Evolutionary conservation across 2,329 filamentous ascomycete species (phyloP).

Genomic region (Apiospora malaysiana): DNA sequence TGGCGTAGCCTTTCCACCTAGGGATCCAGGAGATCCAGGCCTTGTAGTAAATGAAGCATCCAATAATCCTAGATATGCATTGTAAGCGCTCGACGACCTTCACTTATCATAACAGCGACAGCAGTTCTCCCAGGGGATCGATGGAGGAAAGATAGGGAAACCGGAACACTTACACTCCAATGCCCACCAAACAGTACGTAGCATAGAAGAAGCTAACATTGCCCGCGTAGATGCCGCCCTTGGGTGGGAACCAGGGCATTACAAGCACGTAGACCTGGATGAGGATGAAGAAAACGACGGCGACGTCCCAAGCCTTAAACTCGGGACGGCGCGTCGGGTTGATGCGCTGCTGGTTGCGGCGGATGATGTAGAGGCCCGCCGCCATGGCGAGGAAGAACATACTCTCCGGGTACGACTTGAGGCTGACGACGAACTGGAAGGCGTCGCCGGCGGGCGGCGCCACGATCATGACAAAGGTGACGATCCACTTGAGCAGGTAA

Average conservation of each 20-base stretch:
- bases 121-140: no score
- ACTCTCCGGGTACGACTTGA: slow-evolving; percentile 62
- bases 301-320: slow-evolving; percentile 65
- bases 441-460: slow-evolving; percentile 67
- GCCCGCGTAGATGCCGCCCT: slow-evolving; percentile 62
- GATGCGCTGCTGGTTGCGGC: slow-evolving; percentile 51
- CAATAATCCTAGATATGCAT: slow-evolving; percentile 47
- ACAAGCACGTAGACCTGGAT: slow-evolving; percentile 67
- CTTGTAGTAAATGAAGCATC: slow-evolving; percentile 63
- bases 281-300: slow-evolving; percentile 64
- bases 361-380: slow-evolving; percentile 62
- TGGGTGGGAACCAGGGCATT: slow-evolving; percentile 76
- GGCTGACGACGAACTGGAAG: slow-evolving; percentile 67
- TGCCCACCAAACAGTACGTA: slow-evolving; percentile 69
- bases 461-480: slow-evolving; percentile 65
- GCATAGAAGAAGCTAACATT: slow-evolving; percentile 78
- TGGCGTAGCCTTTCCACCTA: slow-evolving; percentile 55
- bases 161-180: slow-evolving; percentile 63
- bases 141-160: no score
- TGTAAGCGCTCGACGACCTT: background rate
- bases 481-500: slow-evolving; percentile 59
- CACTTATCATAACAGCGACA: no score
- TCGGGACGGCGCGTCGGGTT: slow-evolving; percentile 50
- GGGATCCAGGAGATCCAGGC: slow-evolving; percentile 65
- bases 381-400: slow-evolving; percentile 64